Evolutionary conservation across 305 asterid species (phyloP).

Genomic region (Caryopteris hybrid): DNA sequence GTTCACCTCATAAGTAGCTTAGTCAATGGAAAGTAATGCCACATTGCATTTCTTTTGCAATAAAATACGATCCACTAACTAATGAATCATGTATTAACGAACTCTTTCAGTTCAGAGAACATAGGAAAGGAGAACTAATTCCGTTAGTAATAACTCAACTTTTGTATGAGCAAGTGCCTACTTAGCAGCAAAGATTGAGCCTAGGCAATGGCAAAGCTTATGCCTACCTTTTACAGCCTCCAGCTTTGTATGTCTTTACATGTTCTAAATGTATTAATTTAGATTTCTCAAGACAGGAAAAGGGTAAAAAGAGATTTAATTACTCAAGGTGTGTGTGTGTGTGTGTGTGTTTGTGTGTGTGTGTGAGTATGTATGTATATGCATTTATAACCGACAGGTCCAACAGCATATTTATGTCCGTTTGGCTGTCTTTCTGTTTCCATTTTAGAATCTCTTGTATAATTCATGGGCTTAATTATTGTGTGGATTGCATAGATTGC

Average conservation of each 20-base stretch:
- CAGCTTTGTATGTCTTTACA: slow-evolving; percentile 73
- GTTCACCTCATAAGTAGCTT: not conserved
- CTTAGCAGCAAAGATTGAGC: not conserved
- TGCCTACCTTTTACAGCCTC: slow-evolving; percentile 68
- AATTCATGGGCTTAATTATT: too few relatives aligned
- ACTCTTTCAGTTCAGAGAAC: not conserved
- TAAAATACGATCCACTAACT: not conserved
- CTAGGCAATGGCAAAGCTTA: not conserved
- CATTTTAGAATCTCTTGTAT: too few relatives aligned
- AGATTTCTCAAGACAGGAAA: slow-evolving; percentile 37
- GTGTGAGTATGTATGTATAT: too few relatives aligned
- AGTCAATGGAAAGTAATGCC: not conserved
- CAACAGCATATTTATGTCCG: too few relatives aligned
- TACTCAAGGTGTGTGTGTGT: too few relatives aligned
- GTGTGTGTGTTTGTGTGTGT: too few relatives aligned
- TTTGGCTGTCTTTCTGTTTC: too few relatives aligned
- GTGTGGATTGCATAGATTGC: too few relatives aligned
- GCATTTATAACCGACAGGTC: too few relatives aligned
- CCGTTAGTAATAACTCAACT: not conserved
- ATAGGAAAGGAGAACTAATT: not conserved
- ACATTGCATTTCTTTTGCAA: not conserved
- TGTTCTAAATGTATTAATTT: slow-evolving; percentile 54
- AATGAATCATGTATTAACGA: not conserved
- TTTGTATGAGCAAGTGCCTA: not conserved
- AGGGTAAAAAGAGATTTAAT: too few relatives aligned